Evolutionary conservation across 148 eudicot genomes (phyloP), one percentile per base, ranked within the genome.

Genomic region (Selenicereus undatus): DNA sequence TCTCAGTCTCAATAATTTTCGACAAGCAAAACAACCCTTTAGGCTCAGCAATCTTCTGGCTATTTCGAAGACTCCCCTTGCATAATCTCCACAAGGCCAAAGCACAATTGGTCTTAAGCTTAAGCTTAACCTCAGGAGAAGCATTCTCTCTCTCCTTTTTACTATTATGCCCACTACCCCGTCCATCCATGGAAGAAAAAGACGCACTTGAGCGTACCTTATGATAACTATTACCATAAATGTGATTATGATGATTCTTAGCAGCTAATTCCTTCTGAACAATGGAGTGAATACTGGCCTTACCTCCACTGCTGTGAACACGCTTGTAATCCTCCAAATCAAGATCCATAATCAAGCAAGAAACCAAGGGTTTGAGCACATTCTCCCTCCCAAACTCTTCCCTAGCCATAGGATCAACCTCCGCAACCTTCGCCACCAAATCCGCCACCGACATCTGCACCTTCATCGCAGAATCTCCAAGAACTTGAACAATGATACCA

Each of bases 331-430:
- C 92, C 60, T 86, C 91, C 82, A 93, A 81, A 71, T 82, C 88
- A 45, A 82, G 81, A 80, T 90, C 97, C 83, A 87, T 79, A 18
- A 84, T 81, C 81, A 93, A 87, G 52, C 89, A 84, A n/a, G 91
- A 88, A 72, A 93, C 85, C 58, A 93, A 74, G 1, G 89, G 95
- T 81, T 90, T 87, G 26, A 83, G 70, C 72, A 90, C 91, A 81
- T 93, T 93, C 84, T 85, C 95, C 64, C 85, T 89, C 80, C 93
- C 95, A 20, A 93, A 88, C 65, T 88, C 95, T 81, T 91, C 97
- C 86, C 91, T 93, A 27, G 91, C 92, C 11, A 21, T 71, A 4
- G 72, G 56, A 68, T 91, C 95, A 76, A 87, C 74, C 62, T 93
- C 90, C 58, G 88, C 90, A 87, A 93, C 86, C 69, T 78, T 86